These are phyloP conservation scores for Pulveroboletus ravenelii DNA, from an alignment of 768 basidiomycete species.

Conservation along the genomic window DNA sequence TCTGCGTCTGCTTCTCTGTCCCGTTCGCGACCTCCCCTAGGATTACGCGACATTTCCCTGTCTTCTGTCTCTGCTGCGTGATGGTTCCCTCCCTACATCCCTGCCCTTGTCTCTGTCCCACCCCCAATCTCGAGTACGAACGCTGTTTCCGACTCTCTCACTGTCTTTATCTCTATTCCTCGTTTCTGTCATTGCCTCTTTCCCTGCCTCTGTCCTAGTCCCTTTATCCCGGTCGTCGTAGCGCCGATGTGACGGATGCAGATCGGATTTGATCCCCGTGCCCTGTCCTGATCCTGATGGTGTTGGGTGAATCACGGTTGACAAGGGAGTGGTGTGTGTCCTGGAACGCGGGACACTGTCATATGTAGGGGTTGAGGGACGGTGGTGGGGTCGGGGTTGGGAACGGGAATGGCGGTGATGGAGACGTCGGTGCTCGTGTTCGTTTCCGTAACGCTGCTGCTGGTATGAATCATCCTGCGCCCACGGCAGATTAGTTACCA, in stretches of 20 bases:
- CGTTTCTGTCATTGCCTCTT: not conserved
- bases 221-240: not conserved
- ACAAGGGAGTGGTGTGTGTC: constrained; percentile 4
- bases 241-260: constrained; percentile 21
- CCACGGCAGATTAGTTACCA: constrained; percentile 31
- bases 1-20: constrained; percentile 2
- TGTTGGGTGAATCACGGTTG: constrained; percentile 21
- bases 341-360: constrained; percentile 6
- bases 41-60: not conserved
- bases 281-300: not conserved
- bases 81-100: not conserved
- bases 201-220: not conserved
- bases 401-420: constrained; percentile 1
- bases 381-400: constrained; percentile 1
- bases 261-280: not conserved
- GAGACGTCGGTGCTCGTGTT: not conserved
- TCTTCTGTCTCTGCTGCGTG: not conserved
- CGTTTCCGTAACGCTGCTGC: not conserved
- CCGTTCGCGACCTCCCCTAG: not conserved
- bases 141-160: not conserved
- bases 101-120: not conserved
- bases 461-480: constrained; percentile 15
- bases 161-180: not conserved
- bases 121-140: constrained; percentile 1
- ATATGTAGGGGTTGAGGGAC: not conserved